These are phyloP conservation scores for Jacaranda copaia DNA, from an alignment of 257 asterid genomes.

Conservation along the genomic window DNA sequence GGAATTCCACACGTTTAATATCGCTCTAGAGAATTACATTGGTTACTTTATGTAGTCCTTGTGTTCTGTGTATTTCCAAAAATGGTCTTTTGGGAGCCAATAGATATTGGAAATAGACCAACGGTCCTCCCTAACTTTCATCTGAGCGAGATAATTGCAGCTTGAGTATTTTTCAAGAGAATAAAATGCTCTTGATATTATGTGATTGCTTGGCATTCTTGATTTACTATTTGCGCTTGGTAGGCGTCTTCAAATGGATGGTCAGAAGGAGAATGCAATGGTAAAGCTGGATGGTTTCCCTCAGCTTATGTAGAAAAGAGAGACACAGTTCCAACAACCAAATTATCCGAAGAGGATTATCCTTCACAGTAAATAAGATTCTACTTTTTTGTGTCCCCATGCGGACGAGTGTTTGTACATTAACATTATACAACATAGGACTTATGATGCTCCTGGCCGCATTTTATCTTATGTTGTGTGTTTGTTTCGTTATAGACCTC, in stretches of 20 bases:
- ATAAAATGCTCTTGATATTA: background rate
- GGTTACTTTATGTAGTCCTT: too few species aligned
- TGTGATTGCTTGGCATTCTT: conserved; percentile 6
- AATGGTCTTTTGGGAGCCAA: too few species aligned
- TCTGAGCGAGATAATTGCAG: background rate
- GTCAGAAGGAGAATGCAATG: conserved; percentile 98
- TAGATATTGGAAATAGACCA: too few species aligned
- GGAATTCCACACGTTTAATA: too few species aligned
- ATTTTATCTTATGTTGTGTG: conserved; percentile 21
- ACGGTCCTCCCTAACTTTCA: too few species aligned
- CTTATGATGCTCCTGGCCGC: background rate
- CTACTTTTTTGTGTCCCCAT: background rate
- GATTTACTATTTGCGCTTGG: conserved; percentile 5
- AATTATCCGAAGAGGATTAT: conserved; percentile 41
- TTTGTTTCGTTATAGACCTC: background rate
- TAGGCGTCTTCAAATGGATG: conserved; percentile 86
- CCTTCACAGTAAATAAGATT: conserved; percentile 16
- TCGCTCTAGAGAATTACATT: too few species aligned
- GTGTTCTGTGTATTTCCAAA: too few species aligned
- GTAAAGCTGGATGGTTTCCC: conserved; percentile 95
- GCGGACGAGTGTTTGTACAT: conserved; percentile 26
- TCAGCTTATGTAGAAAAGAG: conserved; percentile 77
- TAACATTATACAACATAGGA: conserved; percentile 9
- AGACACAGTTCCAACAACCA: conserved; percentile 47
- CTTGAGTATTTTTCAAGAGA: background rate